Evolutionary conservation across 2,329 filamentous ascomycete species (phyloP).

Genomic region (Chrysosporium keratinophilum): DNA sequence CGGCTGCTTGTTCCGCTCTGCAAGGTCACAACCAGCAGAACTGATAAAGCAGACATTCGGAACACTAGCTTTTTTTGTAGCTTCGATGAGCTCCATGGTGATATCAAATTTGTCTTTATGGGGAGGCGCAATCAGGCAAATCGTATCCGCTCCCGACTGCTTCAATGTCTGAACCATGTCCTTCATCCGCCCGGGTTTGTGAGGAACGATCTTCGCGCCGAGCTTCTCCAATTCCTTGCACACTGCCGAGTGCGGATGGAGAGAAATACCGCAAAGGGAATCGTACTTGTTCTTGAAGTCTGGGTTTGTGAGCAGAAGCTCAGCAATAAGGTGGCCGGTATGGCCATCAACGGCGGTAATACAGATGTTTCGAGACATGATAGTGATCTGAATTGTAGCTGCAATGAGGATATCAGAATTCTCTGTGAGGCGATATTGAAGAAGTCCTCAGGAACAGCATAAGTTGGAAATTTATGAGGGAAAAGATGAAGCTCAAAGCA

Average conservation of each 20-base stretch:
- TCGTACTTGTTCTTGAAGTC: conserved; percentile 37
- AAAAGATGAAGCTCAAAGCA: background rate
- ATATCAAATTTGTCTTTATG: conserved; percentile 41
- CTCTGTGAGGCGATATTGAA: too few relatives aligned
- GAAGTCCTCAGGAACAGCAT: background rate
- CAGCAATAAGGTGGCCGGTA: conserved; percentile 43
- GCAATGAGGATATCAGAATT: background rate
- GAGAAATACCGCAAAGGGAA: conserved; percentile 33
- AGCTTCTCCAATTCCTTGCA: conserved; percentile 35
- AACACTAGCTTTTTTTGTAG: conserved; percentile 38
- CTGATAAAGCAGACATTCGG: conserved; percentile 41
- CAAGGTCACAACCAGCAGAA: conserved; percentile 43
- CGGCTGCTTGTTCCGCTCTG: conserved; percentile 41
- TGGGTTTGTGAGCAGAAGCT: conserved; percentile 38
- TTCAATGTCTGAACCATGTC: conserved; percentile 34
- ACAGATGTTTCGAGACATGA: conserved; percentile 41
- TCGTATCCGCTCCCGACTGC: conserved; percentile 37
- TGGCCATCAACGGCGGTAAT: conserved; percentile 43
- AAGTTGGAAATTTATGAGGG: background rate
- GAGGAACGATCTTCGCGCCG: conserved; percentile 36
- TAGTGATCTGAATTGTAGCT: background rate
- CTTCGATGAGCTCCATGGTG: conserved; percentile 36
- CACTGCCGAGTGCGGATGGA: conserved; percentile 29
- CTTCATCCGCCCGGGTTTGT: conserved; percentile 34
- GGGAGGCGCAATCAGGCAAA: conserved; percentile 43